phyloP scores from a whole-genome alignment of 805 yeast genomes.

The Starmerella khaoyaiensis region DNA sequence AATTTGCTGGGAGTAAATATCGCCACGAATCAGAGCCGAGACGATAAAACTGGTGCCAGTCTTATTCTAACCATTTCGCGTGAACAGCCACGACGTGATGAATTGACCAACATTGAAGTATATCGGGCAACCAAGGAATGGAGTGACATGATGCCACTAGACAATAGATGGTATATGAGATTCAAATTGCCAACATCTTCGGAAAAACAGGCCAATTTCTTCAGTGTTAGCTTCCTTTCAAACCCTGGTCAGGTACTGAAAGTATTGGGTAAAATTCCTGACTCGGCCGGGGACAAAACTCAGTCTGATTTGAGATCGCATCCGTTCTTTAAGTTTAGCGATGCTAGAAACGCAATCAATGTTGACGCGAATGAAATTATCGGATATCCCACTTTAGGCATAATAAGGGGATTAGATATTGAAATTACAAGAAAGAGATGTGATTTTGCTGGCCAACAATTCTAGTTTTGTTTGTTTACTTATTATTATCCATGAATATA shows the following conservation, averaged over 20 bases:
- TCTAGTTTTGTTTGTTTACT: too few species aligned
- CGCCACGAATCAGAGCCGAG: neutral
- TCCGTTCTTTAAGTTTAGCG: constrained; percentile 18
- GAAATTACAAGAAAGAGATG: constrained; percentile 12
- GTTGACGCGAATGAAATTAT: constrained; percentile 5
- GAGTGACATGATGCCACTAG: constrained; percentile 19
- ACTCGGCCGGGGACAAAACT: neutral
- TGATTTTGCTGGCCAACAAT: too few species aligned
- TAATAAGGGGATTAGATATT: constrained; percentile 6
- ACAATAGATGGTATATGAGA: constrained; percentile 20
- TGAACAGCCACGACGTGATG: constrained; percentile 7
- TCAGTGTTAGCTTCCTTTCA: constrained; percentile 6
- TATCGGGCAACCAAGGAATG: constrained; percentile 12
- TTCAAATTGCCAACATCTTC: constrained; percentile 12
- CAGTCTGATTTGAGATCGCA: constrained; percentile 5
- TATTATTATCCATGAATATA: too few species aligned
- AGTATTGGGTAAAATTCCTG: neutral
- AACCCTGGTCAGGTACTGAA: constrained; percentile 1
- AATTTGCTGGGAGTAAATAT: constrained; percentile 1
- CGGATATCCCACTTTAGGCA: constrained; percentile 19
- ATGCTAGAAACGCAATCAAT: constrained; percentile 5
- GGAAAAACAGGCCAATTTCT: neutral
- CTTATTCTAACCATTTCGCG: constrained; percentile 4
- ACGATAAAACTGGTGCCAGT: too few species aligned
- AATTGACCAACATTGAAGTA: neutral